Conservation (phyloP, 2,329 filamentous ascomycete genomes). For the Nigrograna mackinnonii region DNA sequence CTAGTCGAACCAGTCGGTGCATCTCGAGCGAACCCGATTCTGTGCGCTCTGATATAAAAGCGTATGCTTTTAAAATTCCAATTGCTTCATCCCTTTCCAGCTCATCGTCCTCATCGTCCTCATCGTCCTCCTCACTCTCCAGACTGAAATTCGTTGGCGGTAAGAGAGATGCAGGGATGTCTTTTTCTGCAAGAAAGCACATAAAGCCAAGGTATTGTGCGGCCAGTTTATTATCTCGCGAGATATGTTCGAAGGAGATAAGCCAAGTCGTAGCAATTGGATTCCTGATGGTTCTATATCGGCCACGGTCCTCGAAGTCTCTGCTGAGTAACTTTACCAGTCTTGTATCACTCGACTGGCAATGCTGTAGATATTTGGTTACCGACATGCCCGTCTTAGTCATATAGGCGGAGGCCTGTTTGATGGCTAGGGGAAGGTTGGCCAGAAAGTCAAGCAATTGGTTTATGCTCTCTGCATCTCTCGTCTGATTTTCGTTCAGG, state of each 20-base stretch:
- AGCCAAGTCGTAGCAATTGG: conserved; percentile 42
- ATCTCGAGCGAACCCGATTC: conserved; percentile 23
- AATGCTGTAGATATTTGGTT: conserved; percentile 8
- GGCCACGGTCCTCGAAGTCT: conserved; percentile 36
- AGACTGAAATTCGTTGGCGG: conserved; percentile 15
- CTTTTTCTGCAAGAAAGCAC: conserved; percentile 31
- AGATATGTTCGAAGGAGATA: conserved; percentile 43
- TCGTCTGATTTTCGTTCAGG: conserved; percentile 2
- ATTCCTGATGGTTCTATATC: conserved; percentile 32
- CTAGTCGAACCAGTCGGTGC: conserved; percentile 41
- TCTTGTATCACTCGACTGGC: conserved; percentile 24
- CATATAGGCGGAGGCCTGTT: conserved; percentile 32
- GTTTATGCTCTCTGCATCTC: conserved; percentile 5
- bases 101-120: neutral
- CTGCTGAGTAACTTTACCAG: conserved; percentile 28
- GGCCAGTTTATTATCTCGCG: conserved; percentile 26
- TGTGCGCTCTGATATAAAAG: conserved; percentile 26
- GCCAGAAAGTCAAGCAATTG: conserved; percentile 31
- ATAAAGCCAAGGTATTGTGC: conserved; percentile 37
- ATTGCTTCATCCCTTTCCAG: conserved; percentile 29
- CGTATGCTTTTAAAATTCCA: conserved; percentile 35
- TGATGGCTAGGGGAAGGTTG: conserved; percentile 13
- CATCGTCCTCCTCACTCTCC: too few relatives aligned
- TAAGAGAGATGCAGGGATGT: conserved; percentile 39
- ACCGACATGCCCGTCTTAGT: conserved; percentile 18